A percentile compares a stretch with the other conserved stretches of the same genome.
These are phyloP conservation scores for Vitis vinifera DNA, from an alignment of 164 flowering plant genomes.

Conservation along the genomic window DNA sequence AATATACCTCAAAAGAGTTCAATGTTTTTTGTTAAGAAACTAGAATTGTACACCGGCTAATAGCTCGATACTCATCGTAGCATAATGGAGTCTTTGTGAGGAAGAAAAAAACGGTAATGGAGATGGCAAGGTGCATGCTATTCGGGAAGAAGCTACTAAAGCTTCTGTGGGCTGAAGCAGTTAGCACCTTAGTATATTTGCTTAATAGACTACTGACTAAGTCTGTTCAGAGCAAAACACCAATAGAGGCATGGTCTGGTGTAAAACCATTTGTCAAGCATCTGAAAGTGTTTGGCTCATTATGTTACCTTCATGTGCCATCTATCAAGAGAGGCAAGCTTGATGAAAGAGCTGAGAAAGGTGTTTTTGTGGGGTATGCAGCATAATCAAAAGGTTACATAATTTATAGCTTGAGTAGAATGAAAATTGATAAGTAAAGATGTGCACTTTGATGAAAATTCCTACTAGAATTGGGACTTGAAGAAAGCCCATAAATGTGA, in stretches of 20 bases:
- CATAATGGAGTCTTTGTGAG: slow-evolving; percentile 2
- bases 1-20: slow-evolving; percentile 2
- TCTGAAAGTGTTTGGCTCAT: slow-evolving; percentile 5
- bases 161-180: neutral
- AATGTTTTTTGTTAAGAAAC: neutral
- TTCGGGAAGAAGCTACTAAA: neutral
- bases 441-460: slow-evolving; percentile 1
- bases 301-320: neutral
- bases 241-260: slow-evolving; percentile 1
- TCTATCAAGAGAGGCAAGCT: neutral
- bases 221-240: neutral
- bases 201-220: neutral
- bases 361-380: neutral
- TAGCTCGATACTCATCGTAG: neutral
- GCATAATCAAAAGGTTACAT: neutral
- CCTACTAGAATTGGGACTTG: neutral
- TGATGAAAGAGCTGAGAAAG: neutral
- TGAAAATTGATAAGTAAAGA: slow-evolving; percentile 1
- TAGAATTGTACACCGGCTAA: neutral
- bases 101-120: slow-evolving; percentile 2
- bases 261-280: neutral
- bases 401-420: neutral
- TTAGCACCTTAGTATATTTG: neutral
- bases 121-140: slow-evolving; percentile 6
- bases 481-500: too few species aligned